Conservation (phyloP, 2,329 filamentous ascomycete species). For the Alternaria sp. region DNA sequence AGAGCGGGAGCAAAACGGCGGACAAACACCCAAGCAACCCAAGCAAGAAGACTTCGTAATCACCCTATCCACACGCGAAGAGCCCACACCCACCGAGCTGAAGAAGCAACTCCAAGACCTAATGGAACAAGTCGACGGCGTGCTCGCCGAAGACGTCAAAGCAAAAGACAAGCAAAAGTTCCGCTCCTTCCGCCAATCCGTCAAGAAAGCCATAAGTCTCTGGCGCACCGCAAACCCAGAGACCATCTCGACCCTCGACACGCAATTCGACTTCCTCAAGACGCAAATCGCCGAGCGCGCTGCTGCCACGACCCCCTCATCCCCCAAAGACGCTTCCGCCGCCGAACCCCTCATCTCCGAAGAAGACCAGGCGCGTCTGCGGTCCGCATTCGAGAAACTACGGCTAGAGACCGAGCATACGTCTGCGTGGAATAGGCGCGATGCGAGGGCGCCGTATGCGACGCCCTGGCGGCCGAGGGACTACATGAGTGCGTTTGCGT, state of each 20-base stretch:
- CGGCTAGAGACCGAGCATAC: slow-evolving; percentile 78
- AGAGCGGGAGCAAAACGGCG: slow-evolving; percentile 27
- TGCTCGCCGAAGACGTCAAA: slow-evolving; percentile 64
- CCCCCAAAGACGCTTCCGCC: not conserved
- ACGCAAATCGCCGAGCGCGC: slow-evolving; percentile 27
- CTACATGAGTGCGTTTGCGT: slow-evolving; percentile 91
- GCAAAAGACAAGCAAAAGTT: slow-evolving; percentile 78
- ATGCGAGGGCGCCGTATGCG: slow-evolving; percentile 71
- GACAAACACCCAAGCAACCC: slow-evolving; percentile 22
- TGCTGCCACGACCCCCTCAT: slow-evolving; percentile 1
- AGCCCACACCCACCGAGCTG: slow-evolving; percentile 38
- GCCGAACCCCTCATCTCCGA: slow-evolving; percentile 38
- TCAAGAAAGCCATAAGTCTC: slow-evolving; percentile 68
- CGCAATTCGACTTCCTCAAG: slow-evolving; percentile 56
- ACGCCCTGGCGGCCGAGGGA: slow-evolving; percentile 89
- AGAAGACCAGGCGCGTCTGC: slow-evolving; percentile 65
- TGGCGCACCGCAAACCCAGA: slow-evolving; percentile 52
- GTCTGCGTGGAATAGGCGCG: slow-evolving; percentile 60
- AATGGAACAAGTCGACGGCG: slow-evolving; percentile 62
- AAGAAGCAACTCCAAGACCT: slow-evolving; percentile 45
- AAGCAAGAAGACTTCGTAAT: slow-evolving; percentile 1
- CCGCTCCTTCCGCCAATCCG: slow-evolving; percentile 71
- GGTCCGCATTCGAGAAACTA: slow-evolving; percentile 62
- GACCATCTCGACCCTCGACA: slow-evolving; percentile 53
- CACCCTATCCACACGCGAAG: slow-evolving; percentile 21